Percentiles rank a stretch among this genome's conserved stretches.
Conservation (phyloP, 2,329 filamentous ascomycete genomes). For the Emmonsiellopsis sp. region DNA sequence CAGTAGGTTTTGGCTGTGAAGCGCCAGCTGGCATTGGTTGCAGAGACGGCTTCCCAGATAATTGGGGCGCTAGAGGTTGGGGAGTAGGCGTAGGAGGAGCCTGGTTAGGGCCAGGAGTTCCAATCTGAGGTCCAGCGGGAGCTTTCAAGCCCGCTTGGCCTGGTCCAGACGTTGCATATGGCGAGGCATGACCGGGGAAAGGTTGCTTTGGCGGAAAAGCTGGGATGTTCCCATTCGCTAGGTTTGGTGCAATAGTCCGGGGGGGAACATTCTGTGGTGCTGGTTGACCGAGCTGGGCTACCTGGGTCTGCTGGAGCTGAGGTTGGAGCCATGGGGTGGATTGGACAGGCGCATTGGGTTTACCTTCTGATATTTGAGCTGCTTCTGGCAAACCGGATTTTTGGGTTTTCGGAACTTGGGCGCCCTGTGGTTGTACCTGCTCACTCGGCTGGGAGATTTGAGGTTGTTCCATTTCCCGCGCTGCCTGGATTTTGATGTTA, state of each 20-base stretch:
- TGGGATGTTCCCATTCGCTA: conserved; percentile 14
- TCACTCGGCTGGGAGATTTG: background rate
- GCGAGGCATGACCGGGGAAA: conserved; percentile 10
- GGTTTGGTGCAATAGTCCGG: conserved; percentile 5
- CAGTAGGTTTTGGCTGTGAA: background rate
- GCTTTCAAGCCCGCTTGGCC: background rate
- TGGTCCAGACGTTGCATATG: conserved; percentile 3
- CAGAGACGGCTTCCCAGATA: background rate
- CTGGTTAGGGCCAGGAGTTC: background rate
- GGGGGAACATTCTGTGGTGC: background rate
- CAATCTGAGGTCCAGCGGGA: background rate
- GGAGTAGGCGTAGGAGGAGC: background rate
- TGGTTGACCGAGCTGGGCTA: conserved; percentile 5
- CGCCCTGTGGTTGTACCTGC: background rate
- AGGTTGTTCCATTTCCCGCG: background rate
- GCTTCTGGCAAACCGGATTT: background rate
- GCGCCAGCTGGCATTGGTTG: background rate
- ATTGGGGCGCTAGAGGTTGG: background rate
- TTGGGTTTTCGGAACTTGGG: background rate
- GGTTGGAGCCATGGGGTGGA: background rate
- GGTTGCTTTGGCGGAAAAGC: conserved; percentile 15
- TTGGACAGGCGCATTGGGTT: background rate
- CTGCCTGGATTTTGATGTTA: background rate
- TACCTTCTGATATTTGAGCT: background rate
- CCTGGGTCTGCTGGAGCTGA: conserved; percentile 2